phyloP scores from a whole-genome alignment of 2,329 filamentous ascomycete species.

The Thielaviopsis euricoi region DNA sequence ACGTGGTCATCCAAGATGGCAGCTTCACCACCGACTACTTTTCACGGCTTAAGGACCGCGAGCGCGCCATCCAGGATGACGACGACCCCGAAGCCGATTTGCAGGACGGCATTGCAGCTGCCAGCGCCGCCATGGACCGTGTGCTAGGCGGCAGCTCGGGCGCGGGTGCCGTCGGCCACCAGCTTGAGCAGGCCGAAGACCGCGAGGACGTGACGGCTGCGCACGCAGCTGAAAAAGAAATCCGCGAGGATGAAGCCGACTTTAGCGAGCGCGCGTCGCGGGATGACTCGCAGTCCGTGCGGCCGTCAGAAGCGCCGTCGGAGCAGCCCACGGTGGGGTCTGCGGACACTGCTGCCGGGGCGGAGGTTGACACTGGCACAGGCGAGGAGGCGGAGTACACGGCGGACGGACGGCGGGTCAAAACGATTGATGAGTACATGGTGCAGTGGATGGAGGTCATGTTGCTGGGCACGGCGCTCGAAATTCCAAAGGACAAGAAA shows the following conservation, averaged over 20 bases:
- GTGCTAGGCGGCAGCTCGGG: slow-evolving; percentile 40
- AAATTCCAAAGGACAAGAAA: slow-evolving; percentile 48
- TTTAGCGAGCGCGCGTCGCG: slow-evolving; percentile 43
- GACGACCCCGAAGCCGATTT: slow-evolving; percentile 19
- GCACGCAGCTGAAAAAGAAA: slow-evolving; percentile 73
- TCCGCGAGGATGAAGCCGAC: slow-evolving; percentile 70
- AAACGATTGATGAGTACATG: slow-evolving; percentile 61
- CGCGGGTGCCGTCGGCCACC: slow-evolving; percentile 56
- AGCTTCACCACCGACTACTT: slow-evolving; percentile 97
- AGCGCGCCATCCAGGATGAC: not conserved
- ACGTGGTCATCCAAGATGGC: slow-evolving; percentile 95
- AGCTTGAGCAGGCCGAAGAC: slow-evolving; percentile 81
- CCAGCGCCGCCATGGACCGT: slow-evolving; percentile 65
- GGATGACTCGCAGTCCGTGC: slow-evolving; percentile 11
- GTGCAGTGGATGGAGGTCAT: slow-evolving; percentile 48
- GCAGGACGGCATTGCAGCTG: slow-evolving; percentile 48
- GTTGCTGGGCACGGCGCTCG: slow-evolving; percentile 41
- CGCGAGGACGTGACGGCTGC: slow-evolving; percentile 81
- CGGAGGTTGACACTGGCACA: too few relatives aligned
- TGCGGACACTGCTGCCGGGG: slow-evolving; percentile 17
- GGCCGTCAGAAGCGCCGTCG: not conserved
- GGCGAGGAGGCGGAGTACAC: slow-evolving; percentile 34
- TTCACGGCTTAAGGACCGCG: slow-evolving; percentile 45
- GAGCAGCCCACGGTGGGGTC: slow-evolving; percentile 14
- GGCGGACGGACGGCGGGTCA: slow-evolving; percentile 40